These are phyloP conservation scores for Ogataea degrootiae DNA, from an alignment of 805 yeast genomes.

Conservation along the genomic window DNA sequence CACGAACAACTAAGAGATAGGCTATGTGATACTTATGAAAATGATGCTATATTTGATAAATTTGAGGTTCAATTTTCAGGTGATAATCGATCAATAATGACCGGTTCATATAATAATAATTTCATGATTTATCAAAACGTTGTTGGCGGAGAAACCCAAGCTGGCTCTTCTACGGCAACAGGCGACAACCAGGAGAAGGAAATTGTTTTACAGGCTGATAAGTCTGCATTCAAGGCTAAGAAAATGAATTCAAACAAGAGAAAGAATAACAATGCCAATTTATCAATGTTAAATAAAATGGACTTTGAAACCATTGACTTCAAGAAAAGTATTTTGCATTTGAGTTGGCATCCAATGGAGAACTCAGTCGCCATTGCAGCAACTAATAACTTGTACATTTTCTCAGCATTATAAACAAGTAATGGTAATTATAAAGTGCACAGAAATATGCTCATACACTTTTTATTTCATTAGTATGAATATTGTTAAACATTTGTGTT, in stretches of 20 bases:
- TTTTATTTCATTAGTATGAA: too few species aligned
- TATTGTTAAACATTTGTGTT: too few species aligned
- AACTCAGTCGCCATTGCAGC: conserved; percentile 98
- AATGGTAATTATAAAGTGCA: too few species aligned
- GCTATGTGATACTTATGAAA: conserved; percentile 95
- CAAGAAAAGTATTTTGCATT: conserved; percentile 88
- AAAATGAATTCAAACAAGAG: conserved; percentile 46
- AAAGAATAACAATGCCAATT: conserved; percentile 17
- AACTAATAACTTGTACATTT: conserved; percentile 86
- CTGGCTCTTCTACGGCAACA: conserved; percentile 12
- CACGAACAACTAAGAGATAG: conserved; percentile 93
- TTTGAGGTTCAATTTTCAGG: conserved; percentile 96
- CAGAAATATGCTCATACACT: too few species aligned
- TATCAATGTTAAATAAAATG: conserved; percentile 51
- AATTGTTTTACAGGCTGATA: conserved; percentile 93
- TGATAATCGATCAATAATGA: conserved; percentile 86
- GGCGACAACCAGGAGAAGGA: conserved; percentile 42
- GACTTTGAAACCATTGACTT: conserved; percentile 84
- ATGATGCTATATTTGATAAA: conserved; percentile 97
- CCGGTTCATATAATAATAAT: conserved; percentile 95
- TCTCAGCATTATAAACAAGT: conserved; percentile 55
- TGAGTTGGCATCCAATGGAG: conserved; percentile 98
- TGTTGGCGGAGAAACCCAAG: conserved; percentile 25
- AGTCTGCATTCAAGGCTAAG: conserved; percentile 87
- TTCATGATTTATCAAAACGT: conserved; percentile 95